Conservation (phyloP, 1,139 yeast species). For the Blastobotrys proliferans region DNA sequence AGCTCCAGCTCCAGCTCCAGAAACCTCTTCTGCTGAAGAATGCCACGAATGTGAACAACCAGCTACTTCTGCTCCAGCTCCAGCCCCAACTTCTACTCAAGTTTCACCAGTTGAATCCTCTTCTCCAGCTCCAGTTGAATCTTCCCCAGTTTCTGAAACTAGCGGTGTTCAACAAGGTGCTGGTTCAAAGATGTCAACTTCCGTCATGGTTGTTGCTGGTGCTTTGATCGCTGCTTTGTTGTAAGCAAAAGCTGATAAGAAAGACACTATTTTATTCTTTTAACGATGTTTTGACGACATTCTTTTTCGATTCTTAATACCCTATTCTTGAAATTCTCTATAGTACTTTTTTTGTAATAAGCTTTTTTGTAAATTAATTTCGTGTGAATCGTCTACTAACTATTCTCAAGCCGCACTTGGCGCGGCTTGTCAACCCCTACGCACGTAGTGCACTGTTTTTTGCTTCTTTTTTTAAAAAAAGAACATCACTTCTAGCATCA, state of each 20-base stretch:
- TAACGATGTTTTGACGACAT: constrained; percentile 4
- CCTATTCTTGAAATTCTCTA: not conserved
- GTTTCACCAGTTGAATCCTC: constrained; percentile 8
- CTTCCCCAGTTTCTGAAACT: constrained; percentile 11
- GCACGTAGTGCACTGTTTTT: too few species aligned
- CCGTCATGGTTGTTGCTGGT: constrained; percentile 13
- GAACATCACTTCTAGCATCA: too few species aligned
- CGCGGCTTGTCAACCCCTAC: too few species aligned
- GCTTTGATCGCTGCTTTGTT: constrained; percentile 12
- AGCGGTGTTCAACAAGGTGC: constrained; percentile 15
- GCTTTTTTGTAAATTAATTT: not conserved
- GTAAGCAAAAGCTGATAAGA: not conserved
- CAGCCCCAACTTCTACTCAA: constrained; percentile 11
- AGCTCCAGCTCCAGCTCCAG: constrained; percentile 13
- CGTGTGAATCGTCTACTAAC: too few species aligned
- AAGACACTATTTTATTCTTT: too few species aligned
- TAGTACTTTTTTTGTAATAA: not conserved
- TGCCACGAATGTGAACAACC: not conserved
- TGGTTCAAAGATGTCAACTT: constrained; percentile 11
- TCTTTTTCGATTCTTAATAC: constrained; percentile 12
- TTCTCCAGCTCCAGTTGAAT: constrained; percentile 6
- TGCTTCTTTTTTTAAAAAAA: too few species aligned
- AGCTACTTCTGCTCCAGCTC: constrained; percentile 10
- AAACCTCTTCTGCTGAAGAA: constrained; percentile 7
- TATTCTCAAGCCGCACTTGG: too few species aligned